Conservation (phyloP, 495 filamentous ascomycete species). For the Chaetomium fimeti region DNA sequence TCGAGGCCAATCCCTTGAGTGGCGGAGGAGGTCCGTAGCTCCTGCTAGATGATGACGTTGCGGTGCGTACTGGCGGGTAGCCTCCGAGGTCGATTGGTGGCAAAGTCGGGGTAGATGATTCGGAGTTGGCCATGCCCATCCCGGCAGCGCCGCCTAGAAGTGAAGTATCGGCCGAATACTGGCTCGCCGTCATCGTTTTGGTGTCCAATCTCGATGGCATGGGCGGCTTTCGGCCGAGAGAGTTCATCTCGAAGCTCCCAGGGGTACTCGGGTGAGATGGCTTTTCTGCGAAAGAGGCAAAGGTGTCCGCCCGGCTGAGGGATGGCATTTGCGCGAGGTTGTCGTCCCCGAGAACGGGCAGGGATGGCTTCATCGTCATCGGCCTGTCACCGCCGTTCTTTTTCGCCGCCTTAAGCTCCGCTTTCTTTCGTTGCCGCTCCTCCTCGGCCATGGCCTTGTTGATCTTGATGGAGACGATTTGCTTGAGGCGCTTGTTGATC, state of each 20-base stretch:
- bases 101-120: constrained; percentile 45
- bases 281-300: constrained; percentile 64
- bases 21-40: constrained; percentile 56
- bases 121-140: constrained; percentile 57
- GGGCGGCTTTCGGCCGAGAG: constrained; percentile 48
- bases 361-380: constrained; percentile 56
- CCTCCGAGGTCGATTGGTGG: constrained; percentile 39
- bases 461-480: constrained; percentile 78
- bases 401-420: constrained; percentile 56
- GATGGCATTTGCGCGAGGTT: constrained; percentile 59
- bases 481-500: constrained; percentile 74
- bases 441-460: constrained; percentile 82
- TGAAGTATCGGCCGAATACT: constrained; percentile 55
- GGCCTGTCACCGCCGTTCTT: constrained; percentile 54
- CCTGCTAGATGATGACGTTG: constrained; percentile 35
- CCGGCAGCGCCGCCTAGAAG: constrained; percentile 57
- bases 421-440: constrained; percentile 54
- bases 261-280: constrained; percentile 56
- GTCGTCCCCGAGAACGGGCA: constrained; percentile 55
- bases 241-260: constrained; percentile 48
- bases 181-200: constrained; percentile 40
- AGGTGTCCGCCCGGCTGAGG: constrained; percentile 64
- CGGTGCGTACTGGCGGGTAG: constrained; percentile 34
- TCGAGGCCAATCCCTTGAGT: constrained; percentile 20
- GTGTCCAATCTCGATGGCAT: constrained; percentile 41